Evolutionary conservation across 495 filamentous ascomycete genomes (phyloP), one percentile per base, ranked within the genome.

Genomic region (Antarctomyces pellizariae): DNA sequence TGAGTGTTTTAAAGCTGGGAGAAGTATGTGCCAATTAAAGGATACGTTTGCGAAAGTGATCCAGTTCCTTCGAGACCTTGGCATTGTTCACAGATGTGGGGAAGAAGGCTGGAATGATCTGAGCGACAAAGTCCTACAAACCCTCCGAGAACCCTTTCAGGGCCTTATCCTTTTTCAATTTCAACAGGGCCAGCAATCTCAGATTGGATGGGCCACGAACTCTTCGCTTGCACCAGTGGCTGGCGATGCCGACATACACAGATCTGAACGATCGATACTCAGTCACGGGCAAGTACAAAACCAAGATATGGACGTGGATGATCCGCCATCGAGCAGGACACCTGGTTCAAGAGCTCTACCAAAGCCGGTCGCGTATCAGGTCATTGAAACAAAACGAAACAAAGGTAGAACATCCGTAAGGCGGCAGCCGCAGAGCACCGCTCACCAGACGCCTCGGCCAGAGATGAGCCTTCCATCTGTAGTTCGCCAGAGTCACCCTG

Each of bases 101-200:
- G 10, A 32, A 25, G 23, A 32, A 32, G 22, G 22, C 30, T 32
- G 20, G 22, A 31, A 31, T 31, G 22, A 31, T 19, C 22, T 31
- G 22, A 31, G 13, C 22, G 15, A 31, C 19, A 31, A 25, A 16
- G 25, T 31, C 12, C 21, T 31, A 31, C 17, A 31, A 31, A 31
- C 29, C 12, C 13, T 31, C 13, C 16, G 16, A 16, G 18, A 5
- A 22, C 27, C 15, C 22, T 29, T 29, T 22, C 27, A 12, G 22
- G 13, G 17, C 3, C 18, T 29, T 29, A 29, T 29, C 27, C 27
- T 12, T 29, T 29, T 25, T 29, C 27, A 22, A 29, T 29, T 29
- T 29, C 17, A 29, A 29, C 16, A 4, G 19, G 12, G 27, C 27
- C 6, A 22, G 27, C 27, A 29, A 29, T 29, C 27, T 29, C 16